Evolutionary conservation across 2,329 filamentous ascomycete species (phyloP).

Genomic region (Aspergillus novofumigatus): DNA sequence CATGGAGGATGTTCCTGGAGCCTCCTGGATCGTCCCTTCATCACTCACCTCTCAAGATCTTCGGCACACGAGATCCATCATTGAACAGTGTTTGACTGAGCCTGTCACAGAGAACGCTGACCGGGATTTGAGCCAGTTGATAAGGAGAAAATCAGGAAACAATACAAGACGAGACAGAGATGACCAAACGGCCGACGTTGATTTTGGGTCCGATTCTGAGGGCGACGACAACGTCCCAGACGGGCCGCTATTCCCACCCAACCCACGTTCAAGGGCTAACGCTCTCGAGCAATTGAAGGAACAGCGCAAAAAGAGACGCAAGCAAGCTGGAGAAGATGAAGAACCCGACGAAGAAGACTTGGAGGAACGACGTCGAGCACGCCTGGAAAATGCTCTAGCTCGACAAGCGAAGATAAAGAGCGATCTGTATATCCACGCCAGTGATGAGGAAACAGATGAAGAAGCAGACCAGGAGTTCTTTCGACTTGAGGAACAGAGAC

Average conservation of each 20-base stretch:
- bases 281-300: conserved; percentile 56
- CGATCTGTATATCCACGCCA: conserved; percentile 71
- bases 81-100: conserved; percentile 73
- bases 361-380: conserved; percentile 57
- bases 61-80: conserved; percentile 63
- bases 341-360: conserved; percentile 60
- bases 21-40: conserved; percentile 72
- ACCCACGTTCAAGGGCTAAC: conserved; percentile 46
- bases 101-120: conserved; percentile 75
- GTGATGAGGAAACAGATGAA: conserved; percentile 84
- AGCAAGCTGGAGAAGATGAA: conserved; percentile 42
- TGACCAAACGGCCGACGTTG: conserved; percentile 44
- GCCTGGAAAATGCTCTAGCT: conserved; percentile 67
- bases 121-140: conserved; percentile 67
- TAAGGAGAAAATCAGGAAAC: conserved; percentile 63
- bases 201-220: conserved; percentile 68
- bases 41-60: conserved; percentile 61
- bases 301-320: conserved; percentile 51
- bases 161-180: conserved; percentile 30
- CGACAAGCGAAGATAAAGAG: conserved; percentile 80
- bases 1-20: conserved; percentile 67
- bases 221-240: conserved; percentile 56
- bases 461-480: conserved; percentile 74
- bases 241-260: conserved; percentile 63
- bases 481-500: conserved; percentile 64